Evolutionary conservation across 2,329 filamentous ascomycete genomes (phyloP), one percentile per base, ranked within the genome.

Genomic region (Arachnopeziza araneosa): DNA sequence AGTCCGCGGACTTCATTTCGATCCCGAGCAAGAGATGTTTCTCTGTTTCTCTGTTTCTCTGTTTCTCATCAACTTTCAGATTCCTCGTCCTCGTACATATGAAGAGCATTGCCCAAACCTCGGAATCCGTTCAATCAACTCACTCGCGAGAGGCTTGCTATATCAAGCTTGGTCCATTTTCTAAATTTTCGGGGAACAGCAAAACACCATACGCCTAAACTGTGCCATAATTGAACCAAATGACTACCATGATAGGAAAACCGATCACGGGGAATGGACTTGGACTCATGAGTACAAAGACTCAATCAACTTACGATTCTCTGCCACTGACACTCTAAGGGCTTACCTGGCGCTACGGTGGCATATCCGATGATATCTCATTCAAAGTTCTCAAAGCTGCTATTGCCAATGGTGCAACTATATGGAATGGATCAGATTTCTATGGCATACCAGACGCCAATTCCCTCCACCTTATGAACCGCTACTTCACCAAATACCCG

Each of bases 361-460:
- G 54, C 19, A 68, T 72, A 4, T 70, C 79, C 2, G 68, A 79
- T 12, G 77, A 82, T 21, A 72, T 79, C 62, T 75, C 79, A 52
- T 79, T 85, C 62, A 78, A 78, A 53, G 79, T 81, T 14, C 75
- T 88, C 72, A 80, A 80, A 64, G 77, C 80, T n/a, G 76, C 84
- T 7, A 69, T 85, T 17, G 63, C 72, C 24, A 69, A 70, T 10
- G 76, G 78, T 58, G 73, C 72, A 66, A 79, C 72, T 60, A 73
- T 80, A 57, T 88, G 84, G 83, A 87, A 86, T 66, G 84, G 77
- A 49, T 85, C 78, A 62, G 84, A 88, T 68, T 81, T 88, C 69
- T 90, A 90, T 74, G 86, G 86, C 50, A 74, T 77, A 0, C 79
- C 80, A 0, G 76, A 82, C 17, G 77, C 78, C 67, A 86, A 87